A percentile compares a stretch with the other conserved stretches of the same genome.
phyloP scores from a whole-genome alignment of 1,284 basidiomycete species.

The Marasmius tenuissimus region DNA sequence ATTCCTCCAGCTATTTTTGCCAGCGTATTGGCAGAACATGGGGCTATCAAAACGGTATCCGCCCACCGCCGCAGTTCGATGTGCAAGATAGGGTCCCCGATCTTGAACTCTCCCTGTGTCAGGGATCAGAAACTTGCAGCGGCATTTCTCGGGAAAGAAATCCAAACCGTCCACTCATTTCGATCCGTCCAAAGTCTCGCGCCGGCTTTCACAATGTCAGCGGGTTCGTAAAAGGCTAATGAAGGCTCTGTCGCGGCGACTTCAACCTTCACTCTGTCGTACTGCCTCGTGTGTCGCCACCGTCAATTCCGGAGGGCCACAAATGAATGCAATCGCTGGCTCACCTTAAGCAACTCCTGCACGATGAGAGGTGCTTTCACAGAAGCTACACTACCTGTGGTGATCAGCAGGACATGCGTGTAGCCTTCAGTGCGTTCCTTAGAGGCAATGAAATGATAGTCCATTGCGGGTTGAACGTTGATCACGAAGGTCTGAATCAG shows the following conservation, averaged over 20 bases:
- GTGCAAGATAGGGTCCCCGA: slow-evolving; percentile 93
- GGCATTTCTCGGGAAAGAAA: not conserved
- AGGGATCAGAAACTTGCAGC: not conserved
- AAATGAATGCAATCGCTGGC: slow-evolving; percentile 24
- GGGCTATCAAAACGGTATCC: slow-evolving; percentile 91
- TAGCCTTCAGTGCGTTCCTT: slow-evolving; percentile 41
- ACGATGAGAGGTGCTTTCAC: slow-evolving; percentile 93
- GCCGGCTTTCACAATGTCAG: slow-evolving; percentile 52
- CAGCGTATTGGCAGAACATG: slow-evolving; percentile 94
- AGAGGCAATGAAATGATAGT: slow-evolving; percentile 40
- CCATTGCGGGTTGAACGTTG: not conserved
- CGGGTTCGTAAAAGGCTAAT: slow-evolving; percentile 73
- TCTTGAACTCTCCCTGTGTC: slow-evolving; percentile 52
- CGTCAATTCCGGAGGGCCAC: slow-evolving; percentile 4
- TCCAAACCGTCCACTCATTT: slow-evolving; percentile 85
- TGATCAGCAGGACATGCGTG: slow-evolving; percentile 80
- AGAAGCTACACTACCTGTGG: slow-evolving; percentile 92
- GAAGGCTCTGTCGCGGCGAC: slow-evolving; percentile 83
- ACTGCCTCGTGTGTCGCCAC: slow-evolving; percentile 47
- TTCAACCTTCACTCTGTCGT: slow-evolving; percentile 76
- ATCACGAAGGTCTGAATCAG: too few relatives aligned
- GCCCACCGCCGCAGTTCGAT: slow-evolving; percentile 97
- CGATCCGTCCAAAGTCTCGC: slow-evolving; percentile 84
- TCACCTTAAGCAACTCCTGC: slow-evolving; percentile 67
- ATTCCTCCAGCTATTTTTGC: slow-evolving; percentile 88